Evolutionary conservation across 306 rosid species (phyloP).

Genomic region (Rosa rugosa): DNA sequence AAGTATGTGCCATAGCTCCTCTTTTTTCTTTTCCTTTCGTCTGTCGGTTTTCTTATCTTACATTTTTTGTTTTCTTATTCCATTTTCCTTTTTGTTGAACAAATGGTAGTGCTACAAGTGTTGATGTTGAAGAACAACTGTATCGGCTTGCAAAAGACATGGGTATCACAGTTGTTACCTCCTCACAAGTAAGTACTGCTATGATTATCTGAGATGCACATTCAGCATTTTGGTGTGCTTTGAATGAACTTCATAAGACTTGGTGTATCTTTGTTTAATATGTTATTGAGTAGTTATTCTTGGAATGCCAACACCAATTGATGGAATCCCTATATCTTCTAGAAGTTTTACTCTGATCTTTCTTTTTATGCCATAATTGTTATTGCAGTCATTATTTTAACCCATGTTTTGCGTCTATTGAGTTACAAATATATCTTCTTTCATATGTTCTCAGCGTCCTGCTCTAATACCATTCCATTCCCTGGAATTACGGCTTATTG

Average conservation of each 20-base stretch:
- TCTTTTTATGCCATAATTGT: neutral
- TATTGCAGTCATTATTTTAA: neutral
- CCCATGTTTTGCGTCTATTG: neutral
- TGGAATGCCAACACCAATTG: neutral
- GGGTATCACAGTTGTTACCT: slow-evolving; percentile 89
- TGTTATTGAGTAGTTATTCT: neutral
- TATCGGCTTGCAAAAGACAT: slow-evolving; percentile 77
- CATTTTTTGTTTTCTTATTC: slow-evolving; percentile 11
- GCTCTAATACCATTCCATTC: slow-evolving; percentile 92
- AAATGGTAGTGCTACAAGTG: slow-evolving; percentile 89
- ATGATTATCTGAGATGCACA: neutral
- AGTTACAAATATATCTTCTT: slow-evolving; percentile 8
- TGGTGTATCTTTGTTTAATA: neutral
- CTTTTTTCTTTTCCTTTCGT: neutral
- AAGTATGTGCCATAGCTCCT: slow-evolving; percentile 57
- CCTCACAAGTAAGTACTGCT: slow-evolving; percentile 78
- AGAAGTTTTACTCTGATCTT: neutral
- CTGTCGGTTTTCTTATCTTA: neutral
- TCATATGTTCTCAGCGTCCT: slow-evolving; percentile 66
- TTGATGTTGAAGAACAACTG: slow-evolving; percentile 96
- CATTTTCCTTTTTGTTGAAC: neutral
- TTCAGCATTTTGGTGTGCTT: neutral
- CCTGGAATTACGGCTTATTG: slow-evolving; percentile 79
- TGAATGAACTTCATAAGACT: neutral
- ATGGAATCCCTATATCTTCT: neutral